A percentile compares a stretch with the other conserved stretches of the same genome.
phyloP scores from a whole-genome alignment of 1,139 yeast species.

The Blastobotrys apis region DNA sequence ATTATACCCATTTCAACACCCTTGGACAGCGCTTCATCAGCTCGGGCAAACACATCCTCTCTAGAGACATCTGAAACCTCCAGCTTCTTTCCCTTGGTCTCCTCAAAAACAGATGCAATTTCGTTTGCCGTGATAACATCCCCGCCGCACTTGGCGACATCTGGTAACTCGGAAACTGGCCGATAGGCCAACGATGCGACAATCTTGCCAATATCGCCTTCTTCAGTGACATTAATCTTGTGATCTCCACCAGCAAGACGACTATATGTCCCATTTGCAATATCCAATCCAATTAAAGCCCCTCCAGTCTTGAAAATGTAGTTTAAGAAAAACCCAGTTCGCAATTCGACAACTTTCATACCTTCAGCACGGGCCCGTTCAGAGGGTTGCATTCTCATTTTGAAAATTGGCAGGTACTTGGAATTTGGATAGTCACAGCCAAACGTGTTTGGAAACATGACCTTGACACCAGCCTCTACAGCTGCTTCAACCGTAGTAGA shows the following conservation, averaged over 20 bases:
- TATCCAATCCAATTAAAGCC: neutral
- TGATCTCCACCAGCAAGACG: neutral
- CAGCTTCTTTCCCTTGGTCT: neutral
- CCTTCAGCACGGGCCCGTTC: too few relatives aligned
- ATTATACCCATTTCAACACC: neutral
- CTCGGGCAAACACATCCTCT: neutral
- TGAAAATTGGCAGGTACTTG: slow-evolving; percentile 5
- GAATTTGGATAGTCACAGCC: slow-evolving; percentile 42
- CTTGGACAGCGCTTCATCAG: neutral
- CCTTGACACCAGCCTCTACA: slow-evolving; percentile 42
- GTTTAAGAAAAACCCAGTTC: slow-evolving; percentile 41
- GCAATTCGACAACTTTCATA: slow-evolving; percentile 52
- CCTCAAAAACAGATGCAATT: neutral
- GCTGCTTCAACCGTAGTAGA: slow-evolving; percentile 37
- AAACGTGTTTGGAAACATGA: slow-evolving; percentile 60
- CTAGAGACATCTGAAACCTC: neutral
- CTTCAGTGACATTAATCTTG: neutral
- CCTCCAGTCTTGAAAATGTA: slow-evolving; percentile 27
- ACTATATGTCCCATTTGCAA: neutral
- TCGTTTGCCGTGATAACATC: neutral
- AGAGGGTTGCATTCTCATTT: too few relatives aligned
- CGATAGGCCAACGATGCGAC: slow-evolving; percentile 7
- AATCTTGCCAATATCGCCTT: slow-evolving; percentile 5
- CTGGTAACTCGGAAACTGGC: slow-evolving; percentile 1
- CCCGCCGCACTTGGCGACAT: neutral